Evolutionary conservation across 805 yeast species (phyloP).

Genomic region (Metschnikowia sp.): DNA sequence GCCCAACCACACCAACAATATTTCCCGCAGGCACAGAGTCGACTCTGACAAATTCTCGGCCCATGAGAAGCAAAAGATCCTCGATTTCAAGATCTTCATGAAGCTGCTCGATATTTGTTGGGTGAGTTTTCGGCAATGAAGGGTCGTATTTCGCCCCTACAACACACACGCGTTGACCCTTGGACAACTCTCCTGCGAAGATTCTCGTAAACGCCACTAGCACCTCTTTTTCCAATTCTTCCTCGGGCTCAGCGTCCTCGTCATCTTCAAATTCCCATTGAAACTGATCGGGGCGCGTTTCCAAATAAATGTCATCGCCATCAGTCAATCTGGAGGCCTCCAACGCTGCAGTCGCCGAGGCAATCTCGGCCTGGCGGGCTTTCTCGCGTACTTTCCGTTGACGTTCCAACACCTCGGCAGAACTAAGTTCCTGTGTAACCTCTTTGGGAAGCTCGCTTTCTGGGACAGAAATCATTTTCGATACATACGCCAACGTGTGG

Average conservation of each 20-base stretch:
- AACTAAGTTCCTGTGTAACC: slow-evolving; percentile 36
- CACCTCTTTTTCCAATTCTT: slow-evolving; percentile 52
- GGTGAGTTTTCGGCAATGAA: slow-evolving; percentile 27
- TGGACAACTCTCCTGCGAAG: slow-evolving; percentile 75
- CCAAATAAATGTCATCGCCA: slow-evolving; percentile 26
- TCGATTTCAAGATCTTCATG: slow-evolving; percentile 57
- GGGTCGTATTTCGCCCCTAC: slow-evolving; percentile 90
- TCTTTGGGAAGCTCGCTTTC: slow-evolving; percentile 71
- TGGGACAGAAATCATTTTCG: slow-evolving; percentile 86
- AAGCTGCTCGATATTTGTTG: slow-evolving; percentile 48
- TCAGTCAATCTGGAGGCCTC: slow-evolving; percentile 23
- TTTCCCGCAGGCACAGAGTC: slow-evolving; percentile 89
- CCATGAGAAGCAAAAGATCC: slow-evolving; percentile 83
- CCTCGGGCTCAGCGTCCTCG: slow-evolving; percentile 45
- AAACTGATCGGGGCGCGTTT: slow-evolving; percentile 32
- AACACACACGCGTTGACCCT: slow-evolving; percentile 73
- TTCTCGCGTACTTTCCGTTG: slow-evolving; percentile 62
- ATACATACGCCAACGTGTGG: slow-evolving; percentile 66
- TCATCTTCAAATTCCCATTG: slow-evolving; percentile 52
- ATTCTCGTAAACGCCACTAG: slow-evolving; percentile 86
- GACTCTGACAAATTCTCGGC: slow-evolving; percentile 77
- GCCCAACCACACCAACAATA: slow-evolving; percentile 90
- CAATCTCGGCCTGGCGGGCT: slow-evolving; percentile 67
- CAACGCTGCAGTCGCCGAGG: slow-evolving; percentile 22
- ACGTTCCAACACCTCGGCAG: slow-evolving; percentile 60